phyloP scores from a whole-genome alignment of 129 eudicot species.

The Flaveria linearis region DNA sequence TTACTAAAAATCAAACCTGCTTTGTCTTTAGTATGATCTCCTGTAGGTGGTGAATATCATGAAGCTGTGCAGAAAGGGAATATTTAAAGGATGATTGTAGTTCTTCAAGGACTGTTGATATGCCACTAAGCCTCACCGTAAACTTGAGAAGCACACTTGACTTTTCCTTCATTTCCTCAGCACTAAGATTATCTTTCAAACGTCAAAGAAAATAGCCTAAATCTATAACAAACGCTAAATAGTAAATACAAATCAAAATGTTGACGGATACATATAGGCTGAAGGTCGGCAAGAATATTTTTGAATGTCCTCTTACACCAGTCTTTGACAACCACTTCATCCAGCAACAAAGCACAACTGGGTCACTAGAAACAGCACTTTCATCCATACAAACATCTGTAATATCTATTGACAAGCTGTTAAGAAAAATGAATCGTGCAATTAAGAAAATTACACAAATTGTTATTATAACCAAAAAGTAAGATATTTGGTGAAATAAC shows the following conservation, averaged over 20 bases:
- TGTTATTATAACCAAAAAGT: background rate
- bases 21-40: constrained; percentile 78
- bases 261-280: constrained; percentile 75
- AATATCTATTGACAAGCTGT: constrained; percentile 66
- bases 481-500: constrained; percentile 10
- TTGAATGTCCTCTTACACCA: constrained; percentile 91
- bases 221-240: background rate
- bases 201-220: constrained; percentile 32
- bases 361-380: constrained; percentile 98
- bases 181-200: constrained; percentile 56
- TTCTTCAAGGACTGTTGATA: constrained; percentile 80
- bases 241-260: constrained; percentile 5
- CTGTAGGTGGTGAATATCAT: constrained; percentile 77
- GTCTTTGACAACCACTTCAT: constrained; percentile 96
- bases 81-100: constrained; percentile 79
- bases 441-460: constrained; percentile 8
- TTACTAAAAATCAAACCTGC: constrained; percentile 56
- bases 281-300: constrained; percentile 52
- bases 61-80: constrained; percentile 76
- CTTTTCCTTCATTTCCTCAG: constrained; percentile 50
- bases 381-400: constrained; percentile 99
- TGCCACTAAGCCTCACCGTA: constrained; percentile 61
- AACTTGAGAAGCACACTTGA: constrained; percentile 59
- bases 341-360: constrained; percentile 84
- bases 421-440: constrained; percentile 42